Evolutionary conservation across 2,329 filamentous ascomycete species (phyloP).

Genomic region (Colletotrichum sp.): DNA sequence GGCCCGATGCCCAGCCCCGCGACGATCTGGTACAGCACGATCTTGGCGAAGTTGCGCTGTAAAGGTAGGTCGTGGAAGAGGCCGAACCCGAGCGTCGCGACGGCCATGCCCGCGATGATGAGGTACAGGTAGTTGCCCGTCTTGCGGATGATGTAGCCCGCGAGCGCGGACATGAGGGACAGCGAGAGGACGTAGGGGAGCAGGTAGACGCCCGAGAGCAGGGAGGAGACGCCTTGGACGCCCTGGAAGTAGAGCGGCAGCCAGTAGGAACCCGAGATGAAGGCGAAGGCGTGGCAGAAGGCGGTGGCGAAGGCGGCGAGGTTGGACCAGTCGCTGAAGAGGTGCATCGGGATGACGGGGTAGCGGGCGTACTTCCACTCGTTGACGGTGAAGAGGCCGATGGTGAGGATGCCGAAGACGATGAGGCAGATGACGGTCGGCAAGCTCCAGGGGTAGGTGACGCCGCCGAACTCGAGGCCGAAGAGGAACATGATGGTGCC

Average conservation of each 20-base stretch:
- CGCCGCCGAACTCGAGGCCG: conserved; percentile 72
- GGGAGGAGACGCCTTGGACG: conserved; percentile 63
- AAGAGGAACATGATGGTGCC: conserved; percentile 72
- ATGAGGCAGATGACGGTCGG: conserved; percentile 66
- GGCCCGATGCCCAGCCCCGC: conserved; percentile 65
- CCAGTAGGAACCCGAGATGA: conserved; percentile 71
- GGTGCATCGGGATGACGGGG: conserved; percentile 69
- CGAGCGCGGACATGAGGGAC: conserved; percentile 44
- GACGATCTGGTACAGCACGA: conserved; percentile 62
- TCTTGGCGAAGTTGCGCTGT: conserved; percentile 48
- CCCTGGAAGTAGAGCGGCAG: conserved; percentile 77
- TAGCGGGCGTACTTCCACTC: conserved; percentile 68
- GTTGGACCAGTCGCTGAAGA: conserved; percentile 63
- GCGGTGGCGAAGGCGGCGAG: conserved; percentile 56
- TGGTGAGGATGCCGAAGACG: conserved; percentile 58
- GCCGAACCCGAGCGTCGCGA: conserved; percentile 65
- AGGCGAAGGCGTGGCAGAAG: conserved; percentile 57
- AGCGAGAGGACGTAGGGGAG: conserved; percentile 63
- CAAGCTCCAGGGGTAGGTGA: conserved; percentile 64
- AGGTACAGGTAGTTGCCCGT: conserved; percentile 62
- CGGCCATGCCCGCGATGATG: conserved; percentile 55
- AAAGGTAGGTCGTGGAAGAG: conserved; percentile 60
- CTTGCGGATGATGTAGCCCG: conserved; percentile 49
- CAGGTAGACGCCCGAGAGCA: conserved; percentile 65
- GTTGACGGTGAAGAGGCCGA: conserved; percentile 58